Evolutionary conservation across 768 basidiomycete species (phyloP).

Genomic region (Panaeolus papilionaceus): DNA sequence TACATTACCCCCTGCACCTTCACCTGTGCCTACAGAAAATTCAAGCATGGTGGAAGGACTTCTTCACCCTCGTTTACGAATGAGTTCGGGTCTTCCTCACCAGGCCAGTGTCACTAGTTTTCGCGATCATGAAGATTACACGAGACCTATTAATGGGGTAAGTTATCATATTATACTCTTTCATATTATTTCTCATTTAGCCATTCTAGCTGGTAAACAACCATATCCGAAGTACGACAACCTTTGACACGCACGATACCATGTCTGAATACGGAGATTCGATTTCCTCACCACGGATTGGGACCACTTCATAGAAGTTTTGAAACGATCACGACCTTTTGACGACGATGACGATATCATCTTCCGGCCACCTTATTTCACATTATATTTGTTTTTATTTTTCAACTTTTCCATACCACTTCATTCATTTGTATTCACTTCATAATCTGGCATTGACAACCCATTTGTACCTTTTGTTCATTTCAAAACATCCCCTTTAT

Average conservation of each 20-base stretch:
- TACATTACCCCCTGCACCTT: conserved; percentile 32
- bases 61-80: conserved; percentile 35
- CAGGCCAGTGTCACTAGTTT: conserved; percentile 41
- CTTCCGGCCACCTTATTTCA: not conserved
- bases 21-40: conserved; percentile 35
- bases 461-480: conserved; percentile 4
- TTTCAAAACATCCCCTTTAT: conserved; percentile 4
- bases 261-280: conserved; percentile 4
- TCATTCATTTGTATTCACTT: conserved; percentile 6
- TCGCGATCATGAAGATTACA: conserved; percentile 47
- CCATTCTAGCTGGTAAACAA: conserved; percentile 1
- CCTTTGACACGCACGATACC: conserved; percentile 6
- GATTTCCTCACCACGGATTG: not conserved
- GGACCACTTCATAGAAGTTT: conserved; percentile 4
- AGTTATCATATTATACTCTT: not conserved
- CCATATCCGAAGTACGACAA: conserved; percentile 7
- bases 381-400: not conserved
- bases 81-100: conserved; percentile 25
- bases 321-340: conserved; percentile 4
- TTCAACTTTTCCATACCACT: conserved; percentile 5
- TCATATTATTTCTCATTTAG: not conserved
- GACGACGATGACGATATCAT: conserved; percentile 12
- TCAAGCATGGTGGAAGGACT: conserved; percentile 37
- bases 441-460: conserved; percentile 9
- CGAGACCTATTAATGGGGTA: conserved; percentile 31